These are phyloP conservation scores for Takakia lepidozioides DNA, from an alignment of 225 moss, liverwort and hornwort genomes.

Conservation along the genomic window DNA sequence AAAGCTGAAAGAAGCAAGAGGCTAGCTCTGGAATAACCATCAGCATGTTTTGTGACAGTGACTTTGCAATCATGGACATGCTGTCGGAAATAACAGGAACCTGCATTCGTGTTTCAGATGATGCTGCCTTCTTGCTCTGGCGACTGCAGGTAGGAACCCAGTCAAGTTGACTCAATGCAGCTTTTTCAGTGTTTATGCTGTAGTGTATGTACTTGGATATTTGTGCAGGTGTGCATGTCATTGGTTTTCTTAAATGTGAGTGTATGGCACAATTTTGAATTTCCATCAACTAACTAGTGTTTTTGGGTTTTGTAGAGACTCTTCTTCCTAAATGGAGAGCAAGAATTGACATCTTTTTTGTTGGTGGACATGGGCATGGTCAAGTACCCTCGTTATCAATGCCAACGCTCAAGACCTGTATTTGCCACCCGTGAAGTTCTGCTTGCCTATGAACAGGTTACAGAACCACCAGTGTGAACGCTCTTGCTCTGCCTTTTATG, in stretches of 20 bases:
- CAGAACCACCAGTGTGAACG: too few species aligned
- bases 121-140: conserved; percentile 79
- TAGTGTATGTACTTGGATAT: too few species aligned
- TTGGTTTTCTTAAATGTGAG: too few species aligned
- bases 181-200: too few species aligned
- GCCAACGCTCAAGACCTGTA: conserved; percentile 56
- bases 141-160: conserved; percentile 64
- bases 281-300: not conserved
- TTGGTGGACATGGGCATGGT: conserved; percentile 86
- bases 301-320: conserved; percentile 49
- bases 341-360: conserved; percentile 85
- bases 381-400: conserved; percentile 78
- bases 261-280: not conserved
- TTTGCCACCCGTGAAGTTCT: conserved; percentile 56
- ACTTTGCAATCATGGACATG: conserved; percentile 29
- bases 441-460: conserved; percentile 80
- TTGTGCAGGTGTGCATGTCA: too few species aligned
- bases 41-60: conserved; percentile 31
- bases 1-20: conserved; percentile 4
- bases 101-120: conserved; percentile 68
- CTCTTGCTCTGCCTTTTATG: too few species aligned
- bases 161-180: too few species aligned
- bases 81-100: conserved; percentile 44
- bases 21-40: not conserved
- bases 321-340: conserved; percentile 84